Base-by-base conservation (phyloP, 768 basidiomycete genomes). In the Tricholoma saponaceum region DNA sequence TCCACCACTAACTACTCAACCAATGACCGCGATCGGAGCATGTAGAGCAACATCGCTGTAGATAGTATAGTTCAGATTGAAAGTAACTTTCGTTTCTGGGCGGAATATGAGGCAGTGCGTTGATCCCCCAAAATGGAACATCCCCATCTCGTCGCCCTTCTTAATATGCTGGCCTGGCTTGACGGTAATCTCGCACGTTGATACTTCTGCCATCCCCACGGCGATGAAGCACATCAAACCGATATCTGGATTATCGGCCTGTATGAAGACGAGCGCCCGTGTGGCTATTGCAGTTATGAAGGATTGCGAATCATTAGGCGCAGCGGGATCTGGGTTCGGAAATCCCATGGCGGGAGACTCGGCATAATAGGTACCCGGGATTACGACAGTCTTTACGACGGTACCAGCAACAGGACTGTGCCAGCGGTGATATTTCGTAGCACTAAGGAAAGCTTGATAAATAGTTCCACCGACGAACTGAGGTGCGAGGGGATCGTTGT, bases 381-480 rank as follows among this genome's bases (percentile, higher is more conserved):
- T 67, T 35, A 75, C 63, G 10, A 72, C 72, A 12, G 69, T 66
- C 65, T 77, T 69, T 14, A 59, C 66, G 46, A 83, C 68, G 0
- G 47, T 68, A 2, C 81, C 81, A 37, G 74, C 70, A 12, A 87
- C 76, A 52, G 86, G 86, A 51, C 74, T 70, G 66, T 83, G 81
- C 85, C 84, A 86, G 58, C 84, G 80, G 61, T 87, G 86, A 61
- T 85, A 87, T 26, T 76, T 74, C 26, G 76, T 61, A 3, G 81
- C 74, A 54, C 73, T 74, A 57, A 88, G 76, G 69, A 85, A 84
- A 0, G 78, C 84, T 61, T 86, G 85, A 66, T 77, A 79, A 30
- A 82, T 66, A 0, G 77, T 78, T 12, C 79, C 84, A 7, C 79
- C 81, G 3, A 25, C 12, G n/a, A 50, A 25, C 49, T 50, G 44